These are phyloP conservation scores for Batkoa obscura DNA, from an alignment of 371 early-diverging fungal species.

Conservation along the genomic window DNA sequence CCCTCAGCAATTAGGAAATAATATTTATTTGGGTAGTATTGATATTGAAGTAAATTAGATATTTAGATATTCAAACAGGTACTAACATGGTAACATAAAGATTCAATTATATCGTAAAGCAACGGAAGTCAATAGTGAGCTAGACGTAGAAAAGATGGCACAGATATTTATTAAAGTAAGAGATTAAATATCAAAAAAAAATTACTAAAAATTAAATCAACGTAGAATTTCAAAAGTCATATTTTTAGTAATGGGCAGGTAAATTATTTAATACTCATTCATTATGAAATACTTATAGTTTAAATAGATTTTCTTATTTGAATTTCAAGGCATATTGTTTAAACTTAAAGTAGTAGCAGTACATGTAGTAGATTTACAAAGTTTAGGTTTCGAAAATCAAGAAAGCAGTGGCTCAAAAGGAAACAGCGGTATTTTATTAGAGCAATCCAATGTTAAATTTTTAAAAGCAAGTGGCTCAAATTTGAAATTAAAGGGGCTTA, in stretches of 20 bases:
- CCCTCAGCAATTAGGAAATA: conserved; percentile 29
- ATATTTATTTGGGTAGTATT: conserved; percentile 43
- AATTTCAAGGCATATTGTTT: conserved; percentile 60
- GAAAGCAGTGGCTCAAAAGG: background rate
- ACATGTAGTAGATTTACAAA: conserved; percentile 31
- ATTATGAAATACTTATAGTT: background rate
- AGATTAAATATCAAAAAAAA: background rate
- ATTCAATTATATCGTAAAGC: conserved; percentile 24
- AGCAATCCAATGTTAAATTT: conserved; percentile 47
- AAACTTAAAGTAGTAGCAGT: conserved; percentile 27
- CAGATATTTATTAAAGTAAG: conserved; percentile 37
- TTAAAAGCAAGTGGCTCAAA: conserved; percentile 18
- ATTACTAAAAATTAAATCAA: background rate
- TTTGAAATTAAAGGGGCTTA: conserved; percentile 6
- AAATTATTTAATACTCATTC: background rate
- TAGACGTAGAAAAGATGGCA: conserved; percentile 52
- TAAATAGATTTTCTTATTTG: conserved; percentile 39
- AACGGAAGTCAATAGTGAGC: conserved; percentile 29
- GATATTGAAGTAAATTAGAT: conserved; percentile 36
- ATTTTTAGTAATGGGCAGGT: conserved; percentile 48
- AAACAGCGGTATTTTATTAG: conserved; percentile 43
- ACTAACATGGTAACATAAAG: conserved; percentile 8
- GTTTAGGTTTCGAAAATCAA: background rate
- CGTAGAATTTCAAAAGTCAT: conserved; percentile 38
- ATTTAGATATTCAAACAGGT: background rate